Conservation (phyloP, 2,329 filamentous ascomycete species). For the Penicillium frequentans region DNA sequence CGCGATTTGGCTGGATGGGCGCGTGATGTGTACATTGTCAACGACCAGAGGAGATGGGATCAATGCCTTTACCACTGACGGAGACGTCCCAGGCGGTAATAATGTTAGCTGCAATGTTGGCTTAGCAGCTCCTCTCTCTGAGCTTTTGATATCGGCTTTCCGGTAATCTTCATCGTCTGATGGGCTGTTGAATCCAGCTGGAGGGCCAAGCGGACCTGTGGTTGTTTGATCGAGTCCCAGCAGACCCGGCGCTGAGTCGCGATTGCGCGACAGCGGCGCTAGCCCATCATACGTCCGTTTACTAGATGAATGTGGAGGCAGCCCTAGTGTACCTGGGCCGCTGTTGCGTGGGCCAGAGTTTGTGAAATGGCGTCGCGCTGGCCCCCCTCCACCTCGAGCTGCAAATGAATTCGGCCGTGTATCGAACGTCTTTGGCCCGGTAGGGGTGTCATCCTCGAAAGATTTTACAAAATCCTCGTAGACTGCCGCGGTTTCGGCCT, state of each 20-base stretch:
- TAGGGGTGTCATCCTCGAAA: constrained; percentile 47
- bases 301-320: constrained; percentile 40
- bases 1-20: constrained; percentile 47
- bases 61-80: constrained; percentile 50
- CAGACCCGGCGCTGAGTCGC: constrained; percentile 38
- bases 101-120: constrained; percentile 57
- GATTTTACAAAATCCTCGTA: constrained; percentile 85
- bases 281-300: constrained; percentile 48
- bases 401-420: constrained; percentile 28
- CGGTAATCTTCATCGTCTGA: constrained; percentile 48
- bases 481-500: constrained; percentile 82
- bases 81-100: constrained; percentile 54
- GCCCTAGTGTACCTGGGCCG: constrained; percentile 52
- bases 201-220: constrained; percentile 30
- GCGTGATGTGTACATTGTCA: constrained; percentile 71
- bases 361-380: constrained; percentile 64
- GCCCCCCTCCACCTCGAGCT: constrained; percentile 38
- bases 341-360: constrained; percentile 46
- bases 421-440: constrained; percentile 20
- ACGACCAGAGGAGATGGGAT: constrained; percentile 60
- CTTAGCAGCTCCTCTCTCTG: constrained; percentile 51
- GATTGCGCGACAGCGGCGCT: constrained; percentile 37
- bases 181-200: constrained; percentile 39
- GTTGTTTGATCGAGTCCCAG: constrained; percentile 42
- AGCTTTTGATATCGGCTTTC: constrained; percentile 40